Percentiles rank a stretch among this genome's conserved stretches.
These are phyloP conservation scores for Trametes coccinea DNA, from an alignment of 768 basidiomycete species.

Conservation along the genomic window DNA sequence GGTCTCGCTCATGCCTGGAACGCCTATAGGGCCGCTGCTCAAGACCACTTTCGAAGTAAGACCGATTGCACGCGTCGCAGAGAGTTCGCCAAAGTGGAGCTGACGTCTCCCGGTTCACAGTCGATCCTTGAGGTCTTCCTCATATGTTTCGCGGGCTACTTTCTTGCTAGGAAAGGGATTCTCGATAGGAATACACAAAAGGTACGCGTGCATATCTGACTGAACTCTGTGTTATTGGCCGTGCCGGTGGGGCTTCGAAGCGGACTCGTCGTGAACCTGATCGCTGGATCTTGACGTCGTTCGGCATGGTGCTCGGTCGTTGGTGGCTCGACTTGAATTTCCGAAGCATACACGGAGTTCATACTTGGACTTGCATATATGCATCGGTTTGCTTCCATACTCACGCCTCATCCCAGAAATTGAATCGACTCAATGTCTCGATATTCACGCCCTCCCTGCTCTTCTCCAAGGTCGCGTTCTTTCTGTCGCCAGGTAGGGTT, in stretches of 20 bases:
- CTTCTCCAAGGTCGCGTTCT: constrained; percentile 96
- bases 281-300: no score
- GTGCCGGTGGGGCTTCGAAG: no score
- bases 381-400: not conserved
- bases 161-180: constrained; percentile 75
- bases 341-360: no score
- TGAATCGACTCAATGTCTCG: constrained; percentile 82
- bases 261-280: no score
- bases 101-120: constrained; percentile 38
- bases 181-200: constrained; percentile 90
- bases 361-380: not conserved
- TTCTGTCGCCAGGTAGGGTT: constrained; percentile 55
- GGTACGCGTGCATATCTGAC: constrained; percentile 42
- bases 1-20: constrained; percentile 19
- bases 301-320: no score
- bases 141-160: constrained; percentile 80
- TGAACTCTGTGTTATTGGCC: not conserved
- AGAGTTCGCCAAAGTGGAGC: not conserved
- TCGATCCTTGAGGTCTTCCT: constrained; percentile 89
- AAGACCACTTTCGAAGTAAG: constrained; percentile 60
- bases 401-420: constrained; percentile 46
- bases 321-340: no score
- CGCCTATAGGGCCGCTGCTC: constrained; percentile 48
- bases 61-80: not conserved
- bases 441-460: constrained; percentile 87